A percentile compares a stretch with the other conserved stretches of the same genome.
phyloP scores from a whole-genome alignment of 106 monocot species.

The Amphibolis antarctica region DNA sequence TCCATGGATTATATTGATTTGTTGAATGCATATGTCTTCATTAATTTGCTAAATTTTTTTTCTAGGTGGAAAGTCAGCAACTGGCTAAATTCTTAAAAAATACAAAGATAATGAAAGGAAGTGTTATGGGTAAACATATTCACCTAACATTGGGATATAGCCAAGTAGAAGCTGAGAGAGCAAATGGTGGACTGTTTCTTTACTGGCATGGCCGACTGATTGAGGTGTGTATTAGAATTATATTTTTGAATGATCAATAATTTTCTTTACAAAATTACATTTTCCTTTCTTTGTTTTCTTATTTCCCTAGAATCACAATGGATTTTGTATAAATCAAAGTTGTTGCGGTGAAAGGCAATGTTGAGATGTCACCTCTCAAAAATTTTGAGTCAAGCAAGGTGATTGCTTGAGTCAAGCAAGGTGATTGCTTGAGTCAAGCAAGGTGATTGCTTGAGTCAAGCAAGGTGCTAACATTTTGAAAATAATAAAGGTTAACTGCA shows the following conservation, averaged over 20 bases:
- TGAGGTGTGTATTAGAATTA: constrained; percentile 37
- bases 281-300: no score
- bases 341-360: no score
- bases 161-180: constrained; percentile 41
- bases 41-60: not conserved
- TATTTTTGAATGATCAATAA: not conserved
- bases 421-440: no score
- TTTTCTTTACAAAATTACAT: not conserved
- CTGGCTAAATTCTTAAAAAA: constrained; percentile 46
- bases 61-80: constrained; percentile 46
- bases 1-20: not conserved
- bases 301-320: no score
- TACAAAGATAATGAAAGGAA: constrained; percentile 29
- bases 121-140: constrained; percentile 38
- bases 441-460: no score
- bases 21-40: not conserved
- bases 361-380: no score
- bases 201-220: constrained; percentile 88
- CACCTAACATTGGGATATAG: constrained; percentile 48
- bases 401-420: no score
- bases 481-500: no score
- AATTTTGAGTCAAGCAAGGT: no score
- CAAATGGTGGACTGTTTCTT: constrained; percentile 65
- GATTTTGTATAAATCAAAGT: no score
- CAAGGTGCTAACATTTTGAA: no score